Evolutionary conservation across 257 asterid species (phyloP).

Genomic region (Solanum bulbocastanum): DNA sequence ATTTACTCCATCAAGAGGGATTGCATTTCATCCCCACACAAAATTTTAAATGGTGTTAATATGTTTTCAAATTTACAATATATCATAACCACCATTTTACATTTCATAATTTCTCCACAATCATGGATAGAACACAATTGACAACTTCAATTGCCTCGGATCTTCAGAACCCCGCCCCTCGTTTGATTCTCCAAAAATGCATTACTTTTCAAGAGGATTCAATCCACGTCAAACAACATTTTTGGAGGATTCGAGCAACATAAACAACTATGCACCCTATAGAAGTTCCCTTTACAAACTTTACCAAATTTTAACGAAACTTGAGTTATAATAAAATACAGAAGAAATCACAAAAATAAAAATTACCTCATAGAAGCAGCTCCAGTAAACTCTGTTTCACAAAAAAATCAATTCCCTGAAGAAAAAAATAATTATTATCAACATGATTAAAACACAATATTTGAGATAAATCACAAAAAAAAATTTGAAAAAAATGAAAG

Average conservation of each 20-base stretch:
- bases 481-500: background rate
- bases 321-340: background rate
- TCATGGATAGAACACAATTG: background rate
- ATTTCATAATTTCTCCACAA: background rate
- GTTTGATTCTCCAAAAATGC: background rate
- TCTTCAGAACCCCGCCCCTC: background rate
- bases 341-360: background rate
- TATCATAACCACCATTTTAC: background rate
- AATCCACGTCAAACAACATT: background rate
- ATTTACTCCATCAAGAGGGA: background rate
- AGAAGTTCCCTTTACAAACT: background rate
- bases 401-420: background rate
- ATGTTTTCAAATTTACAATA: background rate
- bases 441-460: background rate
- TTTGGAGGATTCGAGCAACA: background rate
- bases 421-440: background rate
- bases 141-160: background rate
- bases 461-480: background rate
- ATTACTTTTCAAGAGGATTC: background rate
- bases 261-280: background rate
- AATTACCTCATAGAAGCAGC: background rate
- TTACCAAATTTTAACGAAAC: background rate
- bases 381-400: background rate
- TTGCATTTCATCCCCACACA: background rate
- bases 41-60: background rate